Percentiles rank a stretch among this genome's conserved stretches.
phyloP scores from a whole-genome alignment of 441 rosid genomes.

The Jatropha podagrica region DNA sequence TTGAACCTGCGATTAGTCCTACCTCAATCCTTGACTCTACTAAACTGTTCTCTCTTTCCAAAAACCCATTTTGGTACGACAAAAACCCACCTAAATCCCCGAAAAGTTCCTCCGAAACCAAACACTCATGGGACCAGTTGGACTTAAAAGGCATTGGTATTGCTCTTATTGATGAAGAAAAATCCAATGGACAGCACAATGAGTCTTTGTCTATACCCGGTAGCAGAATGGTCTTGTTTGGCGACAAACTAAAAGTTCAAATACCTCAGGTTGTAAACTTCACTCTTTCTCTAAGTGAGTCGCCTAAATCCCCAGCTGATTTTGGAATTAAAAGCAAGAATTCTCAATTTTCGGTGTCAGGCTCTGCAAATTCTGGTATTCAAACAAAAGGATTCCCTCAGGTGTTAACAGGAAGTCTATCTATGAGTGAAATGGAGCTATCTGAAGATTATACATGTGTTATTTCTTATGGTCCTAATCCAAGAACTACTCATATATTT shows the following conservation, averaged over 20 bases:
- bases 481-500: slow-evolving; percentile 77
- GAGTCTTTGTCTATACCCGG: slow-evolving; percentile 24
- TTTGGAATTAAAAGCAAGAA: slow-evolving; percentile 55
- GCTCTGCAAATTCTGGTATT: slow-evolving; percentile 30
- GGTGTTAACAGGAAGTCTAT: slow-evolving; percentile 27
- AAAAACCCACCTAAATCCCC: slow-evolving; percentile 35
- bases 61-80: slow-evolving; percentile 37
- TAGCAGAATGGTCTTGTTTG: slow-evolving; percentile 57
- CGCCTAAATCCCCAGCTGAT: slow-evolving; percentile 42
- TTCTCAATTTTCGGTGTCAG: slow-evolving; percentile 28
- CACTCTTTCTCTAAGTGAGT: slow-evolving; percentile 26
- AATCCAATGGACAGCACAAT: slow-evolving; percentile 18
- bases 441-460: slow-evolving; percentile 90
- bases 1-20: slow-evolving; percentile 55
- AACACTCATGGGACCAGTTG: slow-evolving; percentile 33
- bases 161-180: slow-evolving; percentile 44
- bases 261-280: slow-evolving; percentile 42
- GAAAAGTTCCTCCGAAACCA: slow-evolving; percentile 27
- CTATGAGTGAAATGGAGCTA: slow-evolving; percentile 61
- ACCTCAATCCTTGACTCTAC: slow-evolving; percentile 57
- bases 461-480: slow-evolving; percentile 73
- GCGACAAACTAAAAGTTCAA: slow-evolving; percentile 54
- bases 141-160: slow-evolving; percentile 59
- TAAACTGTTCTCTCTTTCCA: slow-evolving; percentile 41
- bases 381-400: slow-evolving; percentile 36